Evolutionary conservation across 225 moss, liverwort and hornwort species (phyloP), one percentile per base, ranked within the genome.

Genomic region (Polytrichum commune): DNA sequence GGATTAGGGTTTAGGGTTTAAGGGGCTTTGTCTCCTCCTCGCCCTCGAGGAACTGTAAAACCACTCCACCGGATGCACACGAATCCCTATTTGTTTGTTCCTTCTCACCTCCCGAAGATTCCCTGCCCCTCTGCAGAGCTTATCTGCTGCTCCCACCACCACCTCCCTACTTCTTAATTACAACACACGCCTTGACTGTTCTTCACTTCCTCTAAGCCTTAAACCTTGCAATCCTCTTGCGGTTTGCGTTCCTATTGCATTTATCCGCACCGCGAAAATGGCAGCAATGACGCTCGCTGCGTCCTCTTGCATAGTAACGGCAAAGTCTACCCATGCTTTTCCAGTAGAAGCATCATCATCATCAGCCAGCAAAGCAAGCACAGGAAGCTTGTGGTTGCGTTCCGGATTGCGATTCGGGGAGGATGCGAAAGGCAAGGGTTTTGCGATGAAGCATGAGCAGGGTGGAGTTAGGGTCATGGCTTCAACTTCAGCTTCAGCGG

Each of bases 391-490:
- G 1, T 63, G 3, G 24, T 63, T 63, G 62, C 62, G 62, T 27
- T 28, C 62, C 8, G 27, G 62, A 18, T 8, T 63, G 22, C 27
- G 62, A 24, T 9, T 70, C 28, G 55, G 18, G n/a, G 69, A 23
- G 27, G 55, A 16, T 60, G 23, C 28, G 10, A 19, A 23, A 57
- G 23, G 56, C 60, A 27, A 55, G 62, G 74, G 54, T 28, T 13
- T 58, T 13, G 29, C 38, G 62, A 6, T 18, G 46, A 72, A 23
- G 86, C 64, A 57, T 20, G 30, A 58, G 56, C 46, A 53, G 23
- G 16, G 69, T 32, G 60, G 75, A 56, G 9, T 77, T 68, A 65
- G 75, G 69, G 54, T 38, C n/a, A 25, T 72, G 53, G 5, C 46
- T 46, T 46, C 46, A 13, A 46, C 13, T 46, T 3, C 46, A 46